These are phyloP conservation scores for Dimocarpus longan DNA, from an alignment of 345 rosid genomes.

Conservation along the genomic window DNA sequence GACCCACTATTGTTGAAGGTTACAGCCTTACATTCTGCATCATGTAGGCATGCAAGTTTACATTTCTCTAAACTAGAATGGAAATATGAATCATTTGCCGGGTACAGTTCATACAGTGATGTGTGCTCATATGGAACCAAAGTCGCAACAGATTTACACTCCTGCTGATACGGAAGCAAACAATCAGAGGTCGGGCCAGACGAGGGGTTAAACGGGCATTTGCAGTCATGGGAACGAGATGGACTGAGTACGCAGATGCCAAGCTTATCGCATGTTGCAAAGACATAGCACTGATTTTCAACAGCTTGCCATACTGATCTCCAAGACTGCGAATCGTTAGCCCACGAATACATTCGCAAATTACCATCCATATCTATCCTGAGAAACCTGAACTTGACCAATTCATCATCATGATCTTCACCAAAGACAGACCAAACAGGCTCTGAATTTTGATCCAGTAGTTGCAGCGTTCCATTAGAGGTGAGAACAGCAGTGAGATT, in stretches of 20 bases:
- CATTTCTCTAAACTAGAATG: conserved; percentile 53
- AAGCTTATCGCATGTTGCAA: conserved; percentile 70
- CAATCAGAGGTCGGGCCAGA: conserved; percentile 45
- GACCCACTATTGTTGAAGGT: conserved; percentile 61
- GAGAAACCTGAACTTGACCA: conserved; percentile 60
- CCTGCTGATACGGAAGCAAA: conserved; percentile 47
- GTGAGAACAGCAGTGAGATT: conserved; percentile 62
- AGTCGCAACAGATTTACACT: conserved; percentile 40
- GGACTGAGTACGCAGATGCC: conserved; percentile 64
- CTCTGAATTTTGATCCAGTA: conserved; percentile 35
- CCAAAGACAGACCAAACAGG: conserved; percentile 67
- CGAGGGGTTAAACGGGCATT: conserved; percentile 47
- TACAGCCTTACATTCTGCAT: conserved; percentile 57
- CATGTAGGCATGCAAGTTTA: conserved; percentile 47
- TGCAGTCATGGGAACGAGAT: conserved; percentile 52
- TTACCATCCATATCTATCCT: conserved; percentile 82
- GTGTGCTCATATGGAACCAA: conserved; percentile 54
- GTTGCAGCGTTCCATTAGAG: conserved; percentile 60
- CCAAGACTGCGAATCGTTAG: conserved; percentile 50
- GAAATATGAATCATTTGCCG: conserved; percentile 51
- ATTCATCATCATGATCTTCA: conserved; percentile 64
- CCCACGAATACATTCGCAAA: conserved; percentile 80
- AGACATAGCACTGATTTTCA: conserved; percentile 82
- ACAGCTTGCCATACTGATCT: conserved; percentile 87
- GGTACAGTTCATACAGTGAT: conserved; percentile 65